Evolutionary conservation across 345 rosid genomes (phyloP), one percentile per base, ranked within the genome.

Genomic region (Acer yangbiense): DNA sequence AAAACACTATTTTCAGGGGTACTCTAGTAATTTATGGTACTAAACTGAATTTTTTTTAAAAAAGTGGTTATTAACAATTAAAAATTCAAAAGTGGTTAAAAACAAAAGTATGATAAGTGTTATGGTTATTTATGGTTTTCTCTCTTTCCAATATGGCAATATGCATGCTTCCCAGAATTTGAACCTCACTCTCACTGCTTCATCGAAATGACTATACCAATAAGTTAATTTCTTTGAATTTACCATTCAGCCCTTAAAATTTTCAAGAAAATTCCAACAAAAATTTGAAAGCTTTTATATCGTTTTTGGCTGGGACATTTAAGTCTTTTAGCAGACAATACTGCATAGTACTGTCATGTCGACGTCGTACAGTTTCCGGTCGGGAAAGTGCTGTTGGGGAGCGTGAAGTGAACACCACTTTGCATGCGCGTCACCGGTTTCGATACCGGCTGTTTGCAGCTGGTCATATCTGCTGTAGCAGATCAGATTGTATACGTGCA

Each of bases 371-470:
- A 3, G n/a, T 27, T 55, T 5, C 8, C 17, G 60, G 71, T 71
- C 66, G 39, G 39, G 6, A 35, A 32, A 35, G 39, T 4, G 39
- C 7, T 35, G 39, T 35, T 75, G 46, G 46, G 46, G 46, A 9
- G 11, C 10, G 46, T 43, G 46, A 43, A 35, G 39, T 43, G 11
- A 43, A 7, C 46, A 35, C 39, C 39, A 35, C 39, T 35, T 43
- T 43, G 71, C 63, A 64, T 50, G 71, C 62, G 69, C 9, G 29
- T 25, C 43, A 57, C 48, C 54, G 68, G 65, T 25, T 8, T 58
- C 75, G 66, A 6, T 58, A 35, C 52, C 66, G 61, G 16, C 35
- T n/a, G 27, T 71, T 41, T 9, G 32, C 3, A 13, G 52, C 68
- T 4, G 76, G 66, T 62, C 44, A 23, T 46, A 16, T 23, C 68